A percentile compares a stretch with the other conserved stretches of the same genome.
These are phyloP conservation scores for Coniochaeta ligniaria DNA, from an alignment of 2,329 filamentous ascomycete species.

Conservation along the genomic window DNA sequence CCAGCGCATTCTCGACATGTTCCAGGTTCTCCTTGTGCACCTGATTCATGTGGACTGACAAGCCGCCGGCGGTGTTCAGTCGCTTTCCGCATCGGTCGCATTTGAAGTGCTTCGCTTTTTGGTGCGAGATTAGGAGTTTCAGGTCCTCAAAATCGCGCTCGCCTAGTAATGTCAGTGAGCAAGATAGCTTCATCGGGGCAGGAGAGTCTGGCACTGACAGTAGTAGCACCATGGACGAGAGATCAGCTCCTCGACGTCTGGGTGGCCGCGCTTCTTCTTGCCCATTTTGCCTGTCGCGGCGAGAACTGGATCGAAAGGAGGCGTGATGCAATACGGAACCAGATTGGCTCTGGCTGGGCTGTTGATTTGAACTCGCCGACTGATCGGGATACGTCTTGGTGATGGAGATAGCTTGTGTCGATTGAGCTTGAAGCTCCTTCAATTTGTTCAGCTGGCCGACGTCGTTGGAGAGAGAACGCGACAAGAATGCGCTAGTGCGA, in stretches of 20 bases:
- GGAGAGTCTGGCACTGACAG: conserved; percentile 43
- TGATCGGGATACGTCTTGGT: neutral
- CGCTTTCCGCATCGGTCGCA: conserved; percentile 85
- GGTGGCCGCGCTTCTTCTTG: conserved; percentile 84
- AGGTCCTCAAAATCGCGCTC: conserved; percentile 97
- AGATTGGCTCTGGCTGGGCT: neutral
- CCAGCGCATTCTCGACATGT: conserved; percentile 85
- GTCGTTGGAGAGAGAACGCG: neutral
- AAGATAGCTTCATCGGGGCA: neutral
- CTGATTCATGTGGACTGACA: conserved; percentile 95
- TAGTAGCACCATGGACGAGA: conserved; percentile 95
- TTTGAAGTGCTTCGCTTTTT: conserved; percentile 99
- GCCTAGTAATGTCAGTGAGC: conserved; percentile 30
- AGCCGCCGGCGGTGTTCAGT: conserved; percentile 89
- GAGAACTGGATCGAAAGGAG: neutral
- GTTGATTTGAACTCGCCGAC: neutral
- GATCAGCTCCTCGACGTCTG: conserved; percentile 82
- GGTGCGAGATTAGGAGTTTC: conserved; percentile 93
- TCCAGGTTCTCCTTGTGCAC: conserved; percentile 92
- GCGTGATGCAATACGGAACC: neutral
- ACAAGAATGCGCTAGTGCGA: neutral
- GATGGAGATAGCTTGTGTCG: neutral
- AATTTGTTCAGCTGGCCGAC: neutral
- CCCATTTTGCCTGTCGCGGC: conserved; percentile 49
- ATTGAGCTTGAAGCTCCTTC: neutral